phyloP scores from a whole-genome alignment of 1,284 basidiomycete species.

The Trametes pubescens region DNA sequence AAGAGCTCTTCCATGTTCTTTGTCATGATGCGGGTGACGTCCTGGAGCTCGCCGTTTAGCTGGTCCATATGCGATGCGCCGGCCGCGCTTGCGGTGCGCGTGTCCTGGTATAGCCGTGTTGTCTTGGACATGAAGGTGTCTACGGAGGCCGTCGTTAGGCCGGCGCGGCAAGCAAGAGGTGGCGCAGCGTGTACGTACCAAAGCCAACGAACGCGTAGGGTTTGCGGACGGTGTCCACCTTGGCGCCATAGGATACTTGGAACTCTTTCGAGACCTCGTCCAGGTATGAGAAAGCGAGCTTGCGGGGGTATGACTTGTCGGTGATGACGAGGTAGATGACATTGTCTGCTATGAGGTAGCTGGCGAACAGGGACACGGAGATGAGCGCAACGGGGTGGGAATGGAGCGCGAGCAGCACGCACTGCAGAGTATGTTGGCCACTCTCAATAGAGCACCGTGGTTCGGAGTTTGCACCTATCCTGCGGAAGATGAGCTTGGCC shows the following conservation, averaged over 20 bases:
- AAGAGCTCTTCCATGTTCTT: constrained; percentile 99
- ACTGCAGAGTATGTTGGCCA: constrained; percentile 95
- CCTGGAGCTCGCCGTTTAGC: constrained; percentile 95
- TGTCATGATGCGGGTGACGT: constrained; percentile 99
- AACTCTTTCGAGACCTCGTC: constrained; percentile 99
- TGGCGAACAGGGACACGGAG: constrained; percentile 44
- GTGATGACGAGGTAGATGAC: constrained; percentile 97
- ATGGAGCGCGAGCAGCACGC: constrained; percentile 39
- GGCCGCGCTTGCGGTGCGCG: constrained; percentile 83
- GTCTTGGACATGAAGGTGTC: constrained; percentile 99
- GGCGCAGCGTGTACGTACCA: constrained; percentile 59
- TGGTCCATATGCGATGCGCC: constrained; percentile 78
- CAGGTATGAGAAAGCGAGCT: constrained; percentile 97
- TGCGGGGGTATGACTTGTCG: constrained; percentile 97
- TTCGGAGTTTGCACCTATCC: constrained; percentile 93
- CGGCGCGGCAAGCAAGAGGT: constrained; percentile 41
- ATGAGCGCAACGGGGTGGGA: neutral
- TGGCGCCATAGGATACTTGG: constrained; percentile 86
- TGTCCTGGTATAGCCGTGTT: constrained; percentile 93
- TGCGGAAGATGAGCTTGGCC: constrained; percentile 94
- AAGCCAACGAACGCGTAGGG: constrained; percentile 98
- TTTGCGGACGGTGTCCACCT: constrained; percentile 85
- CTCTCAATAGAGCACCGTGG: constrained; percentile 97
- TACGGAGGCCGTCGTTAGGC: neutral
- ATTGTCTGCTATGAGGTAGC: constrained; percentile 94